Base-by-base conservation (phyloP, 345 rosid genomes). In the Psidium guajava region DNA sequence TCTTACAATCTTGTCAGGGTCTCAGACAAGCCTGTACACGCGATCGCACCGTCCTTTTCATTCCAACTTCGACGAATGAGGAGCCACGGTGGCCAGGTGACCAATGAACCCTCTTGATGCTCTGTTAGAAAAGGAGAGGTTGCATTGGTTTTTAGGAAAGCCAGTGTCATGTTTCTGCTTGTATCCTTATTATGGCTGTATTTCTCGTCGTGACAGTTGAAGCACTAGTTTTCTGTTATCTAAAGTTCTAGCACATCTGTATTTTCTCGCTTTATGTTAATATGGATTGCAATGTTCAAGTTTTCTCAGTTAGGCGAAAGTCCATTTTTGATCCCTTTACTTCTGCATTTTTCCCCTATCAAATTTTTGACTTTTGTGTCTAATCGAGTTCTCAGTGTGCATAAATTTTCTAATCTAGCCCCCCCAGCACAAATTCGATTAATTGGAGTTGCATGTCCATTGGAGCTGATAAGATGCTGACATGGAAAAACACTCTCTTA, bases 1-100 rank as follows among this genome's bases (percentile, higher is more conserved):
- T 59, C 86, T n/a, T 91, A 91, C 80, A 87, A 74, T 84, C 27
- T 89, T 11, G 86, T 91, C 52, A 85, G 91, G 49, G 64, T 61
- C 32, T 84, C 84, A 3, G 89, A 89, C 32, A 86, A 88, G 53
- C 84, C 86, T 9, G 83, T 58, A 14, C 49, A 59, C 0, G 88
- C 82, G 50, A 27, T 88, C 42, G 28, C 87, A 51, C 36, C 83
- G 12, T 56, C 84, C 1, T 24, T 25, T 50, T 85, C 77, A 3
- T 57, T 56, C 83, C 57, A 80, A 81, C 83, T 52, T 27, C 86
- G 86, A 81, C 52, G 84, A n/a, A 50, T 20, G 14, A 55, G 53
- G 83, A 80, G 83, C 52, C 18, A 50, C 36, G 73, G 58, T 27
- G 55, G 49, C 21, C 57, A 13, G 22, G 83, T 6, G 15, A 42